Conservation (phyloP, 176 grass and related monocot genomes). For the Oryza australiensis region DNA sequence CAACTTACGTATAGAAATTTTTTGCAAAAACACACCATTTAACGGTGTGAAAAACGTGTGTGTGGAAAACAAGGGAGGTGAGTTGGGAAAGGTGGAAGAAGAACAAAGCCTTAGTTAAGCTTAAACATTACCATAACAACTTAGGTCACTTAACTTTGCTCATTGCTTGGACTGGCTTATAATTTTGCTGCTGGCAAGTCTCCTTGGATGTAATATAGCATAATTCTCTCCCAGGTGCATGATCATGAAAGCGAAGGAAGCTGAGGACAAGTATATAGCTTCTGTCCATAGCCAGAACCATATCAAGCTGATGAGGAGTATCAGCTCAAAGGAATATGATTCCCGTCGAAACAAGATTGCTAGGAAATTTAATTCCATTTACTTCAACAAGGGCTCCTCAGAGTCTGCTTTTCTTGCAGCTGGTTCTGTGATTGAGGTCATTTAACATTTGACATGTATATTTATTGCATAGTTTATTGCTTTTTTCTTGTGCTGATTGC, state of each 20-base stretch:
- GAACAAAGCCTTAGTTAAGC: not conserved
- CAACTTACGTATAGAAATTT: no score
- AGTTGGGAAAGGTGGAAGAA: no score
- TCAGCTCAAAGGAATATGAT: slow-evolving; percentile 78
- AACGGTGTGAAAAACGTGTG: no score
- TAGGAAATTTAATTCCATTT: slow-evolving; percentile 78
- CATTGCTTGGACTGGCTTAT: slow-evolving; percentile 2
- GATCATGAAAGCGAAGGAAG: slow-evolving; percentile 69
- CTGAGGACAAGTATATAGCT: slow-evolving; percentile 65
- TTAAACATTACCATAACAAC: not conserved
- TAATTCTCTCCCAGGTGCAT: slow-evolving; percentile 51
- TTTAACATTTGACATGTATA: slow-evolving; percentile 22
- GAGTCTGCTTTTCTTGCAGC: slow-evolving; percentile 90
- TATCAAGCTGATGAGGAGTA: slow-evolving; percentile 74
- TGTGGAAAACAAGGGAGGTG: no score
- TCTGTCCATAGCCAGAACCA: slow-evolving; percentile 75
- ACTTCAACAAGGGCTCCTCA: slow-evolving; percentile 88
- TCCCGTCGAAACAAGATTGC: slow-evolving; percentile 62
- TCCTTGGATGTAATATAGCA: not conserved
- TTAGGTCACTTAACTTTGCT: not conserved
- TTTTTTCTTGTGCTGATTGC: not conserved
- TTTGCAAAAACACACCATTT: no score
- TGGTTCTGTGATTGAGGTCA: slow-evolving; percentile 84
- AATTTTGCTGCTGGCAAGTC: not conserved
- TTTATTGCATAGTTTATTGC: not conserved